A percentile compares a stretch with the other conserved stretches of the same genome.
These are phyloP conservation scores for Lunasporangiospora selenospora DNA, from an alignment of 192 early-diverging fungal genomes.

Conservation along the genomic window DNA sequence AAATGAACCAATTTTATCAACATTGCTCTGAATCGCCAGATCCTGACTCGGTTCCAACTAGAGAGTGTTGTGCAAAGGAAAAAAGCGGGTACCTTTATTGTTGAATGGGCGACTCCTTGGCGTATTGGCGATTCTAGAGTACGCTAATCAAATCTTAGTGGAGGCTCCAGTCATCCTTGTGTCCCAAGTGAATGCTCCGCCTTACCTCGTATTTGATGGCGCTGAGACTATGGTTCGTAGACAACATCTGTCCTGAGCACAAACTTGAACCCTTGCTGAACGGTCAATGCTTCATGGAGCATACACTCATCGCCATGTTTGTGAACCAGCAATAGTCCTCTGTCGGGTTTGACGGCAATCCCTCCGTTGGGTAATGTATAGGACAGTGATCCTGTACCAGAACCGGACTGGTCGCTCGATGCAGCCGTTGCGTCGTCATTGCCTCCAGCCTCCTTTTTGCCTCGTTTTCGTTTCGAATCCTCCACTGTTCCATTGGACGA, in stretches of 20 bases:
- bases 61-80: no score
- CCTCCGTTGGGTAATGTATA: conserved; percentile 57
- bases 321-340: conserved; percentile 63
- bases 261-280: conserved; percentile 63
- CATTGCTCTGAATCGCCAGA: no score
- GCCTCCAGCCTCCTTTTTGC: neutral
- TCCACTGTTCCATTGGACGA: neutral
- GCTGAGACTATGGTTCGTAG: conserved; percentile 45
- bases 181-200: no score
- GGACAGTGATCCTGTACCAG: conserved; percentile 54
- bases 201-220: no score
- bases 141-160: neutral
- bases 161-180: no score
- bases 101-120: no score
- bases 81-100: no score
- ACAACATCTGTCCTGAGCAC: conserved; percentile 66
- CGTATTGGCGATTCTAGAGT: neutral
- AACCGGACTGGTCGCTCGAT: conserved; percentile 9
- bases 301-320: conserved; percentile 68
- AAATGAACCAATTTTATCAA: no score
- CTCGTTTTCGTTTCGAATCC: neutral
- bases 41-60: no score
- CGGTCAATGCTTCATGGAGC: conserved; percentile 62
- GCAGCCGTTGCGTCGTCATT: neutral
- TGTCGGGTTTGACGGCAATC: conserved; percentile 59